A percentile compares a stretch with the other conserved stretches of the same genome.
phyloP scores from a whole-genome alignment of 371 early-diverging fungal species.

The Phascolomyces articulosus region DNA sequence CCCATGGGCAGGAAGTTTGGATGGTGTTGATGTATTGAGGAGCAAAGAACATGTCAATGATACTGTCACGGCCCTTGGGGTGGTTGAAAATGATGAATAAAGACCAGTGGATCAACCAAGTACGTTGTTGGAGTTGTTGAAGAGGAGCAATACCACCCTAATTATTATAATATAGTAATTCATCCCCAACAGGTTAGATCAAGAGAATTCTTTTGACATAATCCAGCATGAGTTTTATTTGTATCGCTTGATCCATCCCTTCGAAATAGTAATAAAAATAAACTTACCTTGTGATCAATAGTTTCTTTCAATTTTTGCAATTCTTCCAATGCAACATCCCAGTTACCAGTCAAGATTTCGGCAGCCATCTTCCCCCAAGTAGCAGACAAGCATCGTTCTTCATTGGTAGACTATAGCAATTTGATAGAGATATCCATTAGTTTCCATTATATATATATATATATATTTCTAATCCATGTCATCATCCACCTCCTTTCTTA shows the following conservation, averaged over 20 bases:
- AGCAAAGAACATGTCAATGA: constrained; percentile 90
- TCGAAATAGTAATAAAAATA: no score
- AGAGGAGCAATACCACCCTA: constrained; percentile 57
- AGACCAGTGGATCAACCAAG: constrained; percentile 95
- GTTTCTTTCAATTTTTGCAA: constrained; percentile 83
- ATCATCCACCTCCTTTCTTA: not conserved
- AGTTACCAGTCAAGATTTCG: constrained; percentile 93
- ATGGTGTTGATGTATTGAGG: constrained; percentile 95
- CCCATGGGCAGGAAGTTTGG: constrained; percentile 95
- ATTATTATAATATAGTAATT: not conserved
- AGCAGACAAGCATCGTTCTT: constrained; percentile 79
- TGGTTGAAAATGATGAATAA: constrained; percentile 97
- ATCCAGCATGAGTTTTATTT: no score
- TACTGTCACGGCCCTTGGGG: constrained; percentile 90
- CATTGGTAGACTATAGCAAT: constrained; percentile 83
- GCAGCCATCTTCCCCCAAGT: constrained; percentile 96
- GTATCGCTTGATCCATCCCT: no score
- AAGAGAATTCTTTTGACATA: no score
- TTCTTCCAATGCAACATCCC: constrained; percentile 90
- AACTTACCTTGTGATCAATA: constrained; percentile 65
- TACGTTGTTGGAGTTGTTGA: constrained; percentile 90
- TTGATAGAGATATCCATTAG: not conserved
- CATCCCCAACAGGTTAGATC: not conserved
- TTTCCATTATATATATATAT: no score
- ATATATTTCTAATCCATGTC: no score